Evolutionary conservation across 169 alveolate species (phyloP), one percentile per base, ranked within the genome.

Genomic region (Eimeria sp.): DNA sequence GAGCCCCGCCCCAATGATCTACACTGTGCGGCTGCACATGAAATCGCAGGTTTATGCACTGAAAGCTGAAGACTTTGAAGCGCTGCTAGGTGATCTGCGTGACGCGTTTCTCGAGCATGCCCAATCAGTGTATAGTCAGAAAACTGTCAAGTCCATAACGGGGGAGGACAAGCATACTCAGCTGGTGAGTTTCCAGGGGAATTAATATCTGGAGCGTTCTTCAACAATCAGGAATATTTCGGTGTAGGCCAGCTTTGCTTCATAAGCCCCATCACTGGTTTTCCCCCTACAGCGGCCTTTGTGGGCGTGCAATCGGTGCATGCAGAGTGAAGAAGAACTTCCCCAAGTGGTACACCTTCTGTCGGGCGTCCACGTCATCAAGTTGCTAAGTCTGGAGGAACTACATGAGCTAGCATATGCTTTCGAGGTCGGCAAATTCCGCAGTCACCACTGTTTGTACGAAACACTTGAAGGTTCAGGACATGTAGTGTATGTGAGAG

Each of bases 41-140:
- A 18, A 85, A 58, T 37, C 40, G 27, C 83, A 91, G 96, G 82
- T 91, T 16, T 91, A 91, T 82, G 80, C 96, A 27, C 83, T 91
- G 91, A 78, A 76, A 40, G 91, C 85, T 64, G 76, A 46, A 85
- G 85, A 91, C 76, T 91, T 91, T 54, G 46, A 80, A 60, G 91
- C 46, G 46, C 82, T 91, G 40, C 49, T 91, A 80, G 91, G 85
- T 16, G 96, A 78, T 25, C 54, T 49, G 13, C 68, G 80, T 56
- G 91, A 66, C 25, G 93, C 96, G 2, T 91, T 91, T 64, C 40
- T 64, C 62, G 96, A 91, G 87, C 89, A 91, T 76, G 96, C 96
- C 10, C 49, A 78, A 54, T 30, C 60, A 4, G 52, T 78, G 96
- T 80, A 91, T 64, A 85, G 78, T 27, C 96, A 78, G 76, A 85